Percentiles rank a stretch among this genome's conserved stretches.
Conservation (phyloP, 768 basidiomycete species). For the Fomitopsis pulvina region DNA sequence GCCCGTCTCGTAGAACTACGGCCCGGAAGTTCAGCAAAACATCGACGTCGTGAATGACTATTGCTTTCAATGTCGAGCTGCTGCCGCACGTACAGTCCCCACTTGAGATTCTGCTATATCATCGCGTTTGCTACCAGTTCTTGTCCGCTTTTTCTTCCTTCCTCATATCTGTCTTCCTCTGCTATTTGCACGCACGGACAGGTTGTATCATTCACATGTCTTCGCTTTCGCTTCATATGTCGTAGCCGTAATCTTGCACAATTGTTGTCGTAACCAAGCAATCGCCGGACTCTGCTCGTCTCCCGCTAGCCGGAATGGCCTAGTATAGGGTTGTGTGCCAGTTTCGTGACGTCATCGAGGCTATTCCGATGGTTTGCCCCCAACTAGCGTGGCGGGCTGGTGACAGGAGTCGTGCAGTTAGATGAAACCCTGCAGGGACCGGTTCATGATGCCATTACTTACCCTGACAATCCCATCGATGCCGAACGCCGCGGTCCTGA, state of each 20-base stretch:
- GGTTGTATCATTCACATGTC: conserved; percentile 1
- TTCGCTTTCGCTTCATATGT: background rate
- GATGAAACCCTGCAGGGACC: too few relatives aligned
- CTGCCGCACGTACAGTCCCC: conserved; percentile 32
- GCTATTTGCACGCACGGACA: conserved; percentile 2
- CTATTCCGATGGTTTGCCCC: too few relatives aligned
- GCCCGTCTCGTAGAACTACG: conserved; percentile 45
- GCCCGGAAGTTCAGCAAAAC: conserved; percentile 59
- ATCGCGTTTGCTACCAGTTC: background rate
- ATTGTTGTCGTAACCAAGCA: conserved; percentile 1
- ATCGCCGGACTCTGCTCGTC: background rate
- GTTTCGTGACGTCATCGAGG: background rate
- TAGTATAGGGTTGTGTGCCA: background rate
- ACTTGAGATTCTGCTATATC: too few relatives aligned
- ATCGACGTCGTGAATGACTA: conserved; percentile 66
- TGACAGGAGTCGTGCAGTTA: too few relatives aligned
- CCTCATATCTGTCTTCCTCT: background rate
- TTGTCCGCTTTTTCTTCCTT: background rate
- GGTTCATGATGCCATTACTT: too few relatives aligned
- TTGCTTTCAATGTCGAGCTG: conserved; percentile 65
- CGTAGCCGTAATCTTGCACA: background rate
- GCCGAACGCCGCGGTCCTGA: too few relatives aligned
- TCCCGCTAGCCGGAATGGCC: background rate
- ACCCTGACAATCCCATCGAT: too few relatives aligned
- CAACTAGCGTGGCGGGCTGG: too few relatives aligned